Evolutionary conservation across 1,284 basidiomycete species (phyloP), one percentile per base, ranked within the genome.

Genomic region (Trametes polyzona): DNA sequence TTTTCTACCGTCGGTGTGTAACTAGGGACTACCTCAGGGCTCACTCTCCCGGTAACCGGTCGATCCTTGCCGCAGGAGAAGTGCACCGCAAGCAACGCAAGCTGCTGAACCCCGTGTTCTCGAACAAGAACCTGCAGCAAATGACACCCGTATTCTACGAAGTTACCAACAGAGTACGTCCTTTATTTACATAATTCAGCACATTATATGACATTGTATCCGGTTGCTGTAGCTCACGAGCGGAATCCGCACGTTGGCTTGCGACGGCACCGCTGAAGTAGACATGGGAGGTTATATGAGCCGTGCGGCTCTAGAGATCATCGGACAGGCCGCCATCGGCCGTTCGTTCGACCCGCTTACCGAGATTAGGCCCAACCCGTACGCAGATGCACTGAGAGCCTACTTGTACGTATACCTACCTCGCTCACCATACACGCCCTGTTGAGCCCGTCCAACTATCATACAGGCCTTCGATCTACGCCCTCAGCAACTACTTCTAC

Each of bases 281-380:
- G 69, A 73, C 43, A 47, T 73, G 23, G 58, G 67, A 23, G 39
- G 43, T 5, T 72, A 68, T 65, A 64, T 69, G 63, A 61, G 65
- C 26, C 65, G 69, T 17, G 63, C 66, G 9, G 66, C 71, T 8
- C 61, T 73, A 14, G 72, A 73, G 54, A 59, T 68, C 19, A 59
- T 71, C 41, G 70, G 70, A 3, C 68, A 68, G 51, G 69, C 65
- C 4, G 67, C 65, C 1, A 59, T 73, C 6, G 72, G 71, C 7
- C 67, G 70, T 47, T 67, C 67, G 3, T 72, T 72, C 53, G 62
- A 69, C 49, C 57, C 67, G 1, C 63, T 71, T 24, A 59, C 57
- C 21, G 53, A 59, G 5, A 52, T 64, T 12, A 41, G 35, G 11
- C 52, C 55, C 2, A 59, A 70, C 44, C 53, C 57, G 11, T 69